phyloP scores from a whole-genome alignment of 495 filamentous ascomycete genomes.

The Thermothielavioides terrestris region DNA sequence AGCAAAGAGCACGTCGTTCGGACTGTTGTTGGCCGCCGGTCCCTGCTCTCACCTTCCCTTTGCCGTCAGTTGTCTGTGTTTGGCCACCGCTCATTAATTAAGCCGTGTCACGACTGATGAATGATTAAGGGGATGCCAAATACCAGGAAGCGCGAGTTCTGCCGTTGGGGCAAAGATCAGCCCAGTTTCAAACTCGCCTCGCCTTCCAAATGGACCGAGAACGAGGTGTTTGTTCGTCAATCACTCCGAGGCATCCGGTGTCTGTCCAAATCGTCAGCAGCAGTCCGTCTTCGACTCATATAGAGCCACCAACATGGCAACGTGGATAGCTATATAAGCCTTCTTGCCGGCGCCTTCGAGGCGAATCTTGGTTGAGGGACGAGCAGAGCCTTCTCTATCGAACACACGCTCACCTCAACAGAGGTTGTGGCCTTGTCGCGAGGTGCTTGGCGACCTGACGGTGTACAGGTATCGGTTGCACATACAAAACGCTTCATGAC shows the following conservation, averaged over 20 bases:
- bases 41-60: not conserved
- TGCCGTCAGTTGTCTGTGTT: not conserved
- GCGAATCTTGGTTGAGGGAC: no score
- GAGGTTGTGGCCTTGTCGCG: no score
- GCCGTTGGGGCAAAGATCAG: not conserved
- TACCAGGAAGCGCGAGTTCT: not conserved
- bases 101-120: not conserved
- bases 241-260: not conserved
- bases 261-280: not conserved
- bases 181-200: not conserved
- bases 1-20: no score
- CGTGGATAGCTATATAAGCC: no score
- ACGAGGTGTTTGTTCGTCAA: not conserved
- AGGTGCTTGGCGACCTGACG: no score
- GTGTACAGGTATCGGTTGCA: no score
- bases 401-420: no score
- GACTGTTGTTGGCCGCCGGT: not conserved
- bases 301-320: no score
- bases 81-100: not conserved
- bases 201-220: not conserved
- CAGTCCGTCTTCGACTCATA: not conserved
- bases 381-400: no score
- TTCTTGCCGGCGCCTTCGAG: no score
- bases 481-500: no score
- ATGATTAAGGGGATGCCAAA: not conserved